Conservation (phyloP, 2,329 filamentous ascomycete species). For the Paecilomyces sp. region DNA sequence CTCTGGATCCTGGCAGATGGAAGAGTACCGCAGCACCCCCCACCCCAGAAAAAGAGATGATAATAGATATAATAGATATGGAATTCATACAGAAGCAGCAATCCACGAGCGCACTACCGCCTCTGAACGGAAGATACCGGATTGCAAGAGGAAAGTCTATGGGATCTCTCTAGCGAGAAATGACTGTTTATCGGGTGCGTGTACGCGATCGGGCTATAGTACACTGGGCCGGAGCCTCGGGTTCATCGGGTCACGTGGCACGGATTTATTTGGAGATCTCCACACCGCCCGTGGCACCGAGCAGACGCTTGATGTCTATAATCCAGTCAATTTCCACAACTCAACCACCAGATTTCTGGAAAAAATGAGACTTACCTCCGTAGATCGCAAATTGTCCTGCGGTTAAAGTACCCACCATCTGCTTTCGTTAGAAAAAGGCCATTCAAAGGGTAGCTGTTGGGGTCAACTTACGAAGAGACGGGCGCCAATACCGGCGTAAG, state of each 20-base stretch:
- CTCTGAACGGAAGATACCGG: background rate
- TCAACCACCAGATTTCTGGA: background rate
- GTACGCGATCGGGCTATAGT: background rate
- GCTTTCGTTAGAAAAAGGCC: background rate
- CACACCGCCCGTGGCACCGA: slow-evolving; percentile 68
- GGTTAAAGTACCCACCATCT: slow-evolving; percentile 59
- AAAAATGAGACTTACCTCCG: slow-evolving; percentile 40
- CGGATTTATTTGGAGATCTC: slow-evolving; percentile 52
- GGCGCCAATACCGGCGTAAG: slow-evolving; percentile 74
- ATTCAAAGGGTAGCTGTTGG: no score
- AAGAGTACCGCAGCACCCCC: background rate
- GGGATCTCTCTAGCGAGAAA: background rate
- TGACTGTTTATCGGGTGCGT: background rate
- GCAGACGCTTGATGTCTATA: slow-evolving; percentile 55
- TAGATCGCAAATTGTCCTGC: slow-evolving; percentile 87
- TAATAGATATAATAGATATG: background rate
- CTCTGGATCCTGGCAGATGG: background rate
- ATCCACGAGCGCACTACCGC: background rate
- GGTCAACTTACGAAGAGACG: slow-evolving; percentile 57
- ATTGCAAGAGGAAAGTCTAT: background rate
- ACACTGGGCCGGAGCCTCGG: background rate
- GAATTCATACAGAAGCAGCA: background rate
- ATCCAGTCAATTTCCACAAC: slow-evolving; percentile 7
- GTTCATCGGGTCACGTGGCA: background rate
- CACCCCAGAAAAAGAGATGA: background rate